These are phyloP conservation scores for Leccinum pseudoinsigne DNA, from an alignment of 1,284 basidiomycete genomes.

Conservation along the genomic window DNA sequence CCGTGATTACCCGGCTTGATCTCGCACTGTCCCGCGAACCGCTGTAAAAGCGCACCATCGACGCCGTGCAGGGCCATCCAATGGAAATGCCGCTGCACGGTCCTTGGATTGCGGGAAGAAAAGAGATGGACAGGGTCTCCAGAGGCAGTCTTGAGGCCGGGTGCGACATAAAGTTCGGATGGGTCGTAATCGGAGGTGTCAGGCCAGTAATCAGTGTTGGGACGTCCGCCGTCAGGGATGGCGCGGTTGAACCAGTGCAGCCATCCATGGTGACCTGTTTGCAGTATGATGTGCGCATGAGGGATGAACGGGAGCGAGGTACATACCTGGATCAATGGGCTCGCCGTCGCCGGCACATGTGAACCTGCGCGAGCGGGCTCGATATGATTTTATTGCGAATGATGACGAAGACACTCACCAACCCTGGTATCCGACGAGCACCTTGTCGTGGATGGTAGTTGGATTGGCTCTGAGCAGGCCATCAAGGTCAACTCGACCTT, in stretches of 20 bases:
- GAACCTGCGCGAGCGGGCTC: constrained; percentile 47
- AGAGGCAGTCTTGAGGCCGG: constrained; percentile 56
- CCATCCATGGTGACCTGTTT: constrained; percentile 72
- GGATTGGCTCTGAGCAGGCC: constrained; percentile 40
- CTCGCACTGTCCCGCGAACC: constrained; percentile 68
- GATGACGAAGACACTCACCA: constrained; percentile 50
- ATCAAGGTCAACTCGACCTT: not conserved
- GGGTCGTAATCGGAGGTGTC: constrained; percentile 67
- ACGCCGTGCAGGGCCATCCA: constrained; percentile 81
- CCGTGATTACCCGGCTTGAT: constrained; percentile 52
- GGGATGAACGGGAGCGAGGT: too few relatives aligned
- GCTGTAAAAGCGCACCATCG: constrained; percentile 76
- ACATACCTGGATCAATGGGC: constrained; percentile 56
- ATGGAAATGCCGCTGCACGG: constrained; percentile 72
- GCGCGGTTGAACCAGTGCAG: constrained; percentile 77
- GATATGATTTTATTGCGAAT: not conserved
- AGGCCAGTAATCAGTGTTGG: constrained; percentile 74
- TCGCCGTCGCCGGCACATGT: constrained; percentile 68
- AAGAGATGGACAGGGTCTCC: constrained; percentile 67
- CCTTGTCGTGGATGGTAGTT: constrained; percentile 69
- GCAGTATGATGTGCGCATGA: not conserved
- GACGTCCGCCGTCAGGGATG: constrained; percentile 61
- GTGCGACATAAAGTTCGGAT: constrained; percentile 66
- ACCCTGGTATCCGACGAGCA: constrained; percentile 81
- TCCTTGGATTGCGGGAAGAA: constrained; percentile 71